phyloP scores from a whole-genome alignment of 495 filamentous ascomycete genomes.

The Penicillium pancosmium region DNA sequence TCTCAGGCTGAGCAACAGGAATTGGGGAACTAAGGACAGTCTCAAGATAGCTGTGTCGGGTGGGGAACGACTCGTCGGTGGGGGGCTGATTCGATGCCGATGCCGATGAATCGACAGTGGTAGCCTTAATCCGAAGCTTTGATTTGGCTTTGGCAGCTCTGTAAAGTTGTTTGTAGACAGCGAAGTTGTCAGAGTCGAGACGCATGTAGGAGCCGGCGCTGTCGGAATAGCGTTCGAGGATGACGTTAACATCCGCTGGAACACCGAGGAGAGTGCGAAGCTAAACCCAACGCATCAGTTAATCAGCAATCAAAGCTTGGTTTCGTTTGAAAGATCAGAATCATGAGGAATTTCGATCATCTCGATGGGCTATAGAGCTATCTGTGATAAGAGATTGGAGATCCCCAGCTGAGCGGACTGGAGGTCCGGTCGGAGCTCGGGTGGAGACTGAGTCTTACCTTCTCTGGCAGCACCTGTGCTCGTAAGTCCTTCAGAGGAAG shows the following conservation, averaged over 20 bases:
- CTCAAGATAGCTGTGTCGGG: slow-evolving; percentile 43
- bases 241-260: slow-evolving; percentile 63
- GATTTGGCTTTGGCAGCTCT: slow-evolving; percentile 97
- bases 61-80: slow-evolving; percentile 14
- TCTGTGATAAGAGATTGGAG: slow-evolving; percentile 27
- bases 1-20: slow-evolving; percentile 21
- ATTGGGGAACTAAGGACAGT: slow-evolving; percentile 45
- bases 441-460: slow-evolving; percentile 66
- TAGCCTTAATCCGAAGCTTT: slow-evolving; percentile 89
- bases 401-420: slow-evolving; percentile 21
- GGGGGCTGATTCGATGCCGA: slow-evolving; percentile 7
- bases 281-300: slow-evolving; percentile 49
- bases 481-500: slow-evolving; percentile 85
- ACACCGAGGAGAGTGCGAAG: slow-evolving; percentile 75
- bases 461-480: slow-evolving; percentile 72
- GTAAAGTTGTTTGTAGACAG: slow-evolving; percentile 95
- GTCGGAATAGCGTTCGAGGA: slow-evolving; percentile 96
- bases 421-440: slow-evolving; percentile 37
- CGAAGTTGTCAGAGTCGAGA: slow-evolving; percentile 74
- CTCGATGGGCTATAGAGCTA: slow-evolving; percentile 11
- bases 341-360: slow-evolving; percentile 8
- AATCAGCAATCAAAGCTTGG: slow-evolving; percentile 14
- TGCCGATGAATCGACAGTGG: slow-evolving; percentile 29
- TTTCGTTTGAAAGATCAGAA: slow-evolving; percentile 5
- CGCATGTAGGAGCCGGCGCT: slow-evolving; percentile 79